These are phyloP conservation scores for Anthracocystis panici-leucophaei DNA, from an alignment of 1,284 basidiomycete genomes.

Conservation along the genomic window DNA sequence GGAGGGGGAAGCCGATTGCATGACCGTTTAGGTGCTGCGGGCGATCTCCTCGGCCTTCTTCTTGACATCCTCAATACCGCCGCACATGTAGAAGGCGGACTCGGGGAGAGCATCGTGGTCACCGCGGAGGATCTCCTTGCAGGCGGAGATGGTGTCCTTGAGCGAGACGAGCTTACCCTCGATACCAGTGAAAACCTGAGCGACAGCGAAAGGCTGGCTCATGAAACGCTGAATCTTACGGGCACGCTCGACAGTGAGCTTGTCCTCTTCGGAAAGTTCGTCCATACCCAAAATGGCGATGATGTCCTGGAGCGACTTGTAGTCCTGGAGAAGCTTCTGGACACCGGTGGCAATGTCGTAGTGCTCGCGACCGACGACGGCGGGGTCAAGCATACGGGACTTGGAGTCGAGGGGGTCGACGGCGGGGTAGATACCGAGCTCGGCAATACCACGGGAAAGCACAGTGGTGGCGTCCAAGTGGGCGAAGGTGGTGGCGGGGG, in stretches of 20 bases:
- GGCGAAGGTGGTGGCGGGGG: conserved; percentile 98
- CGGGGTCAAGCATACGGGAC: conserved; percentile 99
- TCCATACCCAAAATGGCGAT: conserved; percentile 97
- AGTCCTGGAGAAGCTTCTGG: conserved; percentile 98
- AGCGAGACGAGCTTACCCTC: conserved; percentile 91
- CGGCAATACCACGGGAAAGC: conserved; percentile 97
- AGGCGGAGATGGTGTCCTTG: conserved; percentile 69
- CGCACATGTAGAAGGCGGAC: conserved; percentile 76
- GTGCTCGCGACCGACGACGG: conserved; percentile 92
- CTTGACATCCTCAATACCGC: conserved; percentile 94
- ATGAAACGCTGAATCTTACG: conserved; percentile 83
- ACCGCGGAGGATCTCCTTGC: conserved; percentile 86
- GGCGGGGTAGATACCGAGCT: conserved; percentile 99
- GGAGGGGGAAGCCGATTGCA: neutral
- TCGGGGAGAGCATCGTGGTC: conserved; percentile 89
- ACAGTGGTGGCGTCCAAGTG: conserved; percentile 99
- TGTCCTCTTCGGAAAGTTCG: conserved; percentile 99
- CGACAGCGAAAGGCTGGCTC: conserved; percentile 99
- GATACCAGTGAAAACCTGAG: conserved; percentile 98
- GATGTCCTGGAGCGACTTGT: conserved; percentile 94
- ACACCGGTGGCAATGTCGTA: conserved; percentile 94
- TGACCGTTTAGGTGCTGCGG: conserved; percentile 39
- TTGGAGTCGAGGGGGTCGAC: conserved; percentile 99
- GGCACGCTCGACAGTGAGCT: conserved; percentile 86
- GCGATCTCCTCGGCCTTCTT: conserved; percentile 94